These are phyloP conservation scores for Debaryomyces udenii DNA, from an alignment of 1,139 yeast species.

Conservation along the genomic window DNA sequence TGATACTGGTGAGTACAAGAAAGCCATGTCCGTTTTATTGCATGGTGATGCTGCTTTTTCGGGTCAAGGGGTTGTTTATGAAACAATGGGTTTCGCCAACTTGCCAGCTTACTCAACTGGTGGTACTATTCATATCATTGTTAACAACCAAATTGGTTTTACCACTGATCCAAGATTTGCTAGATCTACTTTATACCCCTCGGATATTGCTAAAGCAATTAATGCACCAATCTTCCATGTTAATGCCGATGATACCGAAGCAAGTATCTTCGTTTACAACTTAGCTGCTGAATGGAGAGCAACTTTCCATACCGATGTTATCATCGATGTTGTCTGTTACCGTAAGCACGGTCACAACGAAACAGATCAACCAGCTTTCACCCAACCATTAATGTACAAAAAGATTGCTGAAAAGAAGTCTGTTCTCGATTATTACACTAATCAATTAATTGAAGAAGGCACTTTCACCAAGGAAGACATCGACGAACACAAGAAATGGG, in stretches of 20 bases:
- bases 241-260: slow-evolving; percentile 97
- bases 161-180: slow-evolving; percentile 98
- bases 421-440: slow-evolving; percentile 82
- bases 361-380: slow-evolving; percentile 98
- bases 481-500: slow-evolving; percentile 97
- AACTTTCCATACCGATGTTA: slow-evolving; percentile 92
- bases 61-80: slow-evolving; percentile 98
- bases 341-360: slow-evolving; percentile 99
- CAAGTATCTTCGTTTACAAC: slow-evolving; percentile 86
- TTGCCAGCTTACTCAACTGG: slow-evolving; percentile 97
- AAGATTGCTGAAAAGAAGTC: slow-evolving; percentile 86
- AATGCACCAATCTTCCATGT: slow-evolving; percentile 99
- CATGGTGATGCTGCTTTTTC: slow-evolving; percentile 99
- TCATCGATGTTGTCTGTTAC: slow-evolving; percentile 97
- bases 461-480: slow-evolving; percentile 88
- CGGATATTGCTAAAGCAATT: slow-evolving; percentile 94
- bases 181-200: slow-evolving; percentile 96
- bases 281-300: slow-evolving; percentile 99
- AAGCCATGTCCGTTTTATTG: slow-evolving; percentile 88
- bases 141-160: slow-evolving; percentile 98
- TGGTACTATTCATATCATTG: slow-evolving; percentile 95
- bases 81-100: slow-evolving; percentile 92
- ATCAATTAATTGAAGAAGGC: slow-evolving; percentile 80
- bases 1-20: slow-evolving; percentile 78
- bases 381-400: slow-evolving; percentile 97